phyloP scores from a whole-genome alignment of 768 basidiomycete genomes.

The Psilocybe azurescens region DNA sequence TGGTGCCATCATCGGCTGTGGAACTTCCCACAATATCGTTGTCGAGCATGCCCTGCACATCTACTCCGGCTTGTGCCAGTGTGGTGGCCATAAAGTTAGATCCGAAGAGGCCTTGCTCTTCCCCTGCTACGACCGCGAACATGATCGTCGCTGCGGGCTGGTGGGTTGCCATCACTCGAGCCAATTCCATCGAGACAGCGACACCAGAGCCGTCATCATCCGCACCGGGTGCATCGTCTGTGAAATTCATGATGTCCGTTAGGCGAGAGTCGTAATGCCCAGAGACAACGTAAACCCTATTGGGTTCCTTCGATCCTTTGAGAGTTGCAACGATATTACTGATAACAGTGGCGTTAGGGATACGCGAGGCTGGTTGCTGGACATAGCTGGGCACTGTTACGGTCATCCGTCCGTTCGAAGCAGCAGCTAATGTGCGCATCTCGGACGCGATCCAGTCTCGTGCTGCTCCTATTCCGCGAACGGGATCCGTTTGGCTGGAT shows the following conservation, averaged over 20 bases:
- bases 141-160: slow-evolving; percentile 54
- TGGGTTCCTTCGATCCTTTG: slow-evolving; percentile 49
- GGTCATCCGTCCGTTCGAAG: slow-evolving; percentile 46
- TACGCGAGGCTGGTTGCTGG: slow-evolving; percentile 38
- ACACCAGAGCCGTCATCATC: slow-evolving; percentile 62
- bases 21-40: slow-evolving; percentile 63
- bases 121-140: slow-evolving; percentile 55
- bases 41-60: slow-evolving; percentile 62
- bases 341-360: slow-evolving; percentile 50
- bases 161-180: slow-evolving; percentile 54
- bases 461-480: slow-evolving; percentile 58
- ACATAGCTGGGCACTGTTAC: slow-evolving; percentile 52
- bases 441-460: slow-evolving; percentile 59
- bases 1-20: slow-evolving; percentile 50
- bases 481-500: slow-evolving; percentile 57
- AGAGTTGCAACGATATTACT: slow-evolving; percentile 59
- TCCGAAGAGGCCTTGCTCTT: slow-evolving; percentile 58
- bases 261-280: slow-evolving; percentile 61
- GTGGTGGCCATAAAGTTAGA: slow-evolving; percentile 51
- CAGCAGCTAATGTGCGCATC: slow-evolving; percentile 42
- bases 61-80: slow-evolving; percentile 44
- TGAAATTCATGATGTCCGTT: slow-evolving; percentile 42
- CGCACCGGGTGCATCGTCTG: slow-evolving; percentile 54
- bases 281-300: slow-evolving; percentile 56
- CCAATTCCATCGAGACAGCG: slow-evolving; percentile 58